phyloP scores from a whole-genome alignment of 2,329 filamentous ascomycete genomes.

The Lasiodiplodia sp. region DNA sequence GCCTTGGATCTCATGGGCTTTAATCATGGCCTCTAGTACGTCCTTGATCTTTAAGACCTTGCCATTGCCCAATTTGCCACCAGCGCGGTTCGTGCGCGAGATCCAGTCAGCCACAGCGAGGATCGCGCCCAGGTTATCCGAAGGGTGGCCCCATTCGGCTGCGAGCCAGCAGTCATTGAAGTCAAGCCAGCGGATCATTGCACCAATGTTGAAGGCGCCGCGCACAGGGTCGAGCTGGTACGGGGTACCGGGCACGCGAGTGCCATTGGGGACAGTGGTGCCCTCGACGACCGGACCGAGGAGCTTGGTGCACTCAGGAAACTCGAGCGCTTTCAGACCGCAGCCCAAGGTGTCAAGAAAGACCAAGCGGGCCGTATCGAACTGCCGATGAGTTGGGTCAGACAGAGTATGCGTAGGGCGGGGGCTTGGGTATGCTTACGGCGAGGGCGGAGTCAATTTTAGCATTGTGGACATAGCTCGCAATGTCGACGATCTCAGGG shows the following conservation, averaged over 20 bases:
- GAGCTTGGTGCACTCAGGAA: slow-evolving; percentile 95
- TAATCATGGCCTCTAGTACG: slow-evolving; percentile 96
- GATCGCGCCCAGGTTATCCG: slow-evolving; percentile 97
- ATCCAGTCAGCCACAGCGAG: slow-evolving; percentile 97
- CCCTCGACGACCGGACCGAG: slow-evolving; percentile 91
- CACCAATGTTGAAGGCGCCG: slow-evolving; percentile 97
- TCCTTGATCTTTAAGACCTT: slow-evolving; percentile 90
- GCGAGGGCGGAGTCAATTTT: slow-evolving; percentile 90
- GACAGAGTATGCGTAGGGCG: not conserved
- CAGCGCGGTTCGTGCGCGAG: slow-evolving; percentile 89
- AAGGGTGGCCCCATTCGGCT: slow-evolving; percentile 98
- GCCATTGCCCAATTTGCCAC: slow-evolving; percentile 72
- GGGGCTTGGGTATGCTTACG: slow-evolving; percentile 62
- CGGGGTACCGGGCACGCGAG: slow-evolving; percentile 87
- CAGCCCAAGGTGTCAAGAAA: slow-evolving; percentile 97
- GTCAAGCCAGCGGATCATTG: slow-evolving; percentile 98
- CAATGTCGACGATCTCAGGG: slow-evolving; percentile 93
- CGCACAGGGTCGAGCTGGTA: slow-evolving; percentile 96
- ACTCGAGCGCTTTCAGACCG: slow-evolving; percentile 91
- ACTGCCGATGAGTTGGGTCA: slow-evolving; percentile 59
- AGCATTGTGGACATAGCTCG: slow-evolving; percentile 91
- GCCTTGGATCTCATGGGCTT: slow-evolving; percentile 98
- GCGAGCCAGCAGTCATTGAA: slow-evolving; percentile 99
- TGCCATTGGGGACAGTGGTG: slow-evolving; percentile 89
- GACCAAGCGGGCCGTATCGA: slow-evolving; percentile 94